These are phyloP conservation scores for Suillus clintonianus DNA, from an alignment of 768 basidiomycete species.

Conservation along the genomic window DNA sequence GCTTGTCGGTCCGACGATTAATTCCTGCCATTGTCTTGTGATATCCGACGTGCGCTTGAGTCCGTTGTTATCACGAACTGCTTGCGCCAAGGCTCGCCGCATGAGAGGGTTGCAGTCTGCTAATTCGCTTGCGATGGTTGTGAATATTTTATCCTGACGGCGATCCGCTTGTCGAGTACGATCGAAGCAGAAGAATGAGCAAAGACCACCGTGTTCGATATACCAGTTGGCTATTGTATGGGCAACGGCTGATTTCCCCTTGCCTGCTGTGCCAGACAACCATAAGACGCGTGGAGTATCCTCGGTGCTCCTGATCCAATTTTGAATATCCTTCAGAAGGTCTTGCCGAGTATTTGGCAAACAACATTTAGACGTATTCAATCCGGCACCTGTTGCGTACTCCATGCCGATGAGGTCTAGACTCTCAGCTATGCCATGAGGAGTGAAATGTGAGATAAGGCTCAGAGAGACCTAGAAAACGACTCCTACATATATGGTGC, in stretches of 20 bases:
- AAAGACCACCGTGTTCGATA: conserved; percentile 10
- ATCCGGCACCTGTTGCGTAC: no score
- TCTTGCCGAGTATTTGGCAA: conserved; percentile 12
- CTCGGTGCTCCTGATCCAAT: conserved; percentile 12
- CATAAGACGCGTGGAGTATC: conserved; percentile 11
- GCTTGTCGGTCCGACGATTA: conserved; percentile 14
- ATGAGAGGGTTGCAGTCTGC: conserved; percentile 1
- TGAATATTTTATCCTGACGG: conserved; percentile 3
- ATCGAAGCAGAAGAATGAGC: conserved; percentile 17
- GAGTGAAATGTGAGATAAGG: not conserved
- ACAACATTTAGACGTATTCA: no score
- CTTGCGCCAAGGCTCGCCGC: not conserved
- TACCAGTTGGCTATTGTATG: conserved; percentile 15
- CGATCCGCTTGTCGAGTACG: not conserved
- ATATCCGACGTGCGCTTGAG: not conserved
- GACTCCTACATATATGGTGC: not conserved
- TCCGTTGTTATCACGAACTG: not conserved
- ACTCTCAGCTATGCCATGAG: not conserved
- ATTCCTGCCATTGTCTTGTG: conserved; percentile 13
- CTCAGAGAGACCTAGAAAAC: not conserved
- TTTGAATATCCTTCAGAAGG: conserved; percentile 14
- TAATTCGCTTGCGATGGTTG: not conserved
- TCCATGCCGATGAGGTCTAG: no score
- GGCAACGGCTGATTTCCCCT: conserved; percentile 21
- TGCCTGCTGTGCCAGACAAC: conserved; percentile 14